Base-by-base conservation (phyloP, 2,329 filamentous ascomycete genomes). In the Fusarium floridanum region DNA sequence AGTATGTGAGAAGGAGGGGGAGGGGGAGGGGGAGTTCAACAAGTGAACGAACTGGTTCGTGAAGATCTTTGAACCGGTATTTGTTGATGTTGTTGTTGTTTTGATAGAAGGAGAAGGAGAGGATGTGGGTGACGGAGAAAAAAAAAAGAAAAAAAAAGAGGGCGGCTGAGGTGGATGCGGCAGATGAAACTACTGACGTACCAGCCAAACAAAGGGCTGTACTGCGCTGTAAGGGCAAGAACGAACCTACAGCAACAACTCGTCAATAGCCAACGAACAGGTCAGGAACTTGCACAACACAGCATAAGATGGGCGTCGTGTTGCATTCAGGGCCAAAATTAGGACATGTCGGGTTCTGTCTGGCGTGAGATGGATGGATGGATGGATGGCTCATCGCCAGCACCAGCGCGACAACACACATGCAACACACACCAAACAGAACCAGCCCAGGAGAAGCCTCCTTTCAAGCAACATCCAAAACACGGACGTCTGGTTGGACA, bases 151-250 rank as follows among this genome's bases (percentile, higher is more conserved):
- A 62, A 37, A 48, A 65, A 74, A 74, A 68, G 61, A 75, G 65
- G 72, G 70, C 68, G 66, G 68, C 68, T 74, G 67, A 45, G 62
- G 72, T 73, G 72, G 72, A 62, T 70, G 71, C 61, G 50, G 43
- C 41, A 72, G 57, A 62, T 60, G 72, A 61, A 57, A 75, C 68
- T 74, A 64, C 56, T 68, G 48, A 68, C 37, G 20, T 72, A 64
- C 60, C 68, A 56, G 39, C 68, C 74, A 64, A 64, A 74, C 61
- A 66, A 59, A 65, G 45, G 36, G 59, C 72, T 62, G 29, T 32
- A 29, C 27, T 29, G 29, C 10, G 10, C 29, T 32, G 55, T 50
- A 53, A 71, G 62, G 65, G 67, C 60, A 67, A 67, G 48, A 50
- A 34, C 65, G 57, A 50, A 55, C 62, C 59, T 57, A 50, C 39